Evolutionary conservation across 768 basidiomycete genomes (phyloP).

Genomic region (Rhizopogon sp.): DNA sequence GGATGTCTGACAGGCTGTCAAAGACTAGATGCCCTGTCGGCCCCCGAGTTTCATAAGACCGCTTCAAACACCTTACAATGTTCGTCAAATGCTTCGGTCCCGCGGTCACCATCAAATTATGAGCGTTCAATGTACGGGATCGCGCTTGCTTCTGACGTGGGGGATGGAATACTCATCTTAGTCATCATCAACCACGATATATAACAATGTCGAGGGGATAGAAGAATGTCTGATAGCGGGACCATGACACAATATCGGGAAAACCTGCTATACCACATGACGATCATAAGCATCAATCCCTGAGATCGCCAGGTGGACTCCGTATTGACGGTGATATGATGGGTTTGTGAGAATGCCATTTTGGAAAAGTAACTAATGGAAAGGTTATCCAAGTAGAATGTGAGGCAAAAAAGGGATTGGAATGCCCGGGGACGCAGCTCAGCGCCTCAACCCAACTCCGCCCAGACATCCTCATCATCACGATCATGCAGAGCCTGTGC

Average conservation of each 20-base stretch:
- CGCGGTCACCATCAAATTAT: background rate
- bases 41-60: background rate
- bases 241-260: background rate
- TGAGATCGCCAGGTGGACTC: background rate
- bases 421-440: background rate
- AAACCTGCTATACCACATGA: background rate
- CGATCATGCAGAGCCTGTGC: slow-evolving; percentile 49
- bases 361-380: background rate
- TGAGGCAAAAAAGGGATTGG: background rate
- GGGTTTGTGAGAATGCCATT: background rate
- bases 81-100: background rate
- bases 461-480: slow-evolving; percentile 70
- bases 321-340: background rate
- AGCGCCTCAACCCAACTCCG: slow-evolving; percentile 45
- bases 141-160: too few relatives aligned
- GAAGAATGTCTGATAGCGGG: background rate
- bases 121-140: background rate
- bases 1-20: background rate
- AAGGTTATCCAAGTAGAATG: background rate
- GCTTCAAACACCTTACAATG: background rate
- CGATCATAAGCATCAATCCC: background rate
- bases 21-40: background rate
- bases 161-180: background rate
- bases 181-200: background rate
- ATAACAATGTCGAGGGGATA: background rate